Evolutionary conservation across 2,329 filamentous ascomycete genomes (phyloP), one percentile per base, ranked within the genome.

Genomic region (Rhynchosporium graminicola): DNA sequence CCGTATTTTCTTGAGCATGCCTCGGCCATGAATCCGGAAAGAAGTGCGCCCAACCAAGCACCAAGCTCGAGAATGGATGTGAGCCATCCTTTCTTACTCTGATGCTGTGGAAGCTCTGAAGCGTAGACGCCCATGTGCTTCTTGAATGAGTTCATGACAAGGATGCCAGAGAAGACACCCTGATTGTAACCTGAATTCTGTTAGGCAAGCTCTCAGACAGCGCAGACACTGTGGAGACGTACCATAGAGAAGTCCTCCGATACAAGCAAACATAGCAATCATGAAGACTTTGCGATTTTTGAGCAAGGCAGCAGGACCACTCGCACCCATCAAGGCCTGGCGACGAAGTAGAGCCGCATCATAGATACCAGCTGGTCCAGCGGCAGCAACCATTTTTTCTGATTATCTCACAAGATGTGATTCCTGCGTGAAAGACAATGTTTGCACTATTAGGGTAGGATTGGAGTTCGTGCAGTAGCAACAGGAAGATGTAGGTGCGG

Each of bases 11-110:
- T 81, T 1, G 86, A 89, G 56, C 87, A 74, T 3, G 82, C 79
- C 71, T 92, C 89, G 20, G 89, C 89, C n/a, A 92, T 74, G 70
- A 88, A 88, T 1, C 89, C 87, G 2, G 85, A 89, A 46, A 88
- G 79, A 3, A 93, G 75, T 0, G 87, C 84, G 43, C 90, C 90
- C n/a, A 91, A 72, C 89, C 89, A 92, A 48, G 89, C 89, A 58
- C 89, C 89, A 1, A 92, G 82, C 72, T 92, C 88, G 31, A 92
- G 83, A 66, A 91, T 91, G 2, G 88, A 80, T 0, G 83, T 85
- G 4, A 87, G 72, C 83, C 83, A 86, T 15, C 83, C 83, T 69
- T 85, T 85, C 66, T 82, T 80, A 4, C 81, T 81, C 69, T 80
- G 78, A 63, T 81, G 74, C n/a, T 77, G 77, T 42, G 75, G 70